Evolutionary conservation across 139 green algal species (phyloP), one percentile per base, ranked within the genome.

Genomic region (Coccomyxa sp.): DNA sequence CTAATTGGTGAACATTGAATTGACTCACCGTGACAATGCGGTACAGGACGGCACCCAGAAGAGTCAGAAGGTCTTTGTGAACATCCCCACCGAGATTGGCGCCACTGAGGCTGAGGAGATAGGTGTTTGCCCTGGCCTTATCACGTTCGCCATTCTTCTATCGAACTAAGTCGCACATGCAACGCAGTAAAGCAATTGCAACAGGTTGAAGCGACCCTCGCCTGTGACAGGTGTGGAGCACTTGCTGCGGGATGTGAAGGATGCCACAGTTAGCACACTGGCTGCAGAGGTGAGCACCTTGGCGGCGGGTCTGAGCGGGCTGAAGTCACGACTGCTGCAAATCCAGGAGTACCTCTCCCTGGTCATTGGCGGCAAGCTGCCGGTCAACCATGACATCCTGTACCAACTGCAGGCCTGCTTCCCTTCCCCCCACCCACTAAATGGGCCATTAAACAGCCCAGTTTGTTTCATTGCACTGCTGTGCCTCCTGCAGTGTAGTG

Each of bases 31-130:
- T 71, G 63, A 71, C 74, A 79, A 58, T 38, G n/a, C 30, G 74
- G 71, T 77, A n/a, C 71, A 97, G 89, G 96, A 99, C 87, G 96
- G 95, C 77, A 98, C 95, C 10, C 90, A 98, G 90, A 98, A 97
- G 88, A 93, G 87, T 76, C 91, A 95, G 83, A 94, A 91, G 28
- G 91, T 97, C 60, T 99, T 99, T 91, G 90, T 97, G 57, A 96
- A 97, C 83, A 81, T 99, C 57, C 93, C 95, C 30, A 98, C 94
- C 51, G 94, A 97, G 85, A 95, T 99, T 11, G 96, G 96, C 3
- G 95, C 98, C 79, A 98, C 96, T 71, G 97, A 99, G 85, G 95
- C 97, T n/a, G 97, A 99, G 86, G 97, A 99, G 83, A 97, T 98
- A 67, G 95, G 95, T 91, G 75, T 30, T 59, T 63, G 76, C 76